Conservation (phyloP, 129 eudicot genomes). For the Lactuca sativa region DNA sequence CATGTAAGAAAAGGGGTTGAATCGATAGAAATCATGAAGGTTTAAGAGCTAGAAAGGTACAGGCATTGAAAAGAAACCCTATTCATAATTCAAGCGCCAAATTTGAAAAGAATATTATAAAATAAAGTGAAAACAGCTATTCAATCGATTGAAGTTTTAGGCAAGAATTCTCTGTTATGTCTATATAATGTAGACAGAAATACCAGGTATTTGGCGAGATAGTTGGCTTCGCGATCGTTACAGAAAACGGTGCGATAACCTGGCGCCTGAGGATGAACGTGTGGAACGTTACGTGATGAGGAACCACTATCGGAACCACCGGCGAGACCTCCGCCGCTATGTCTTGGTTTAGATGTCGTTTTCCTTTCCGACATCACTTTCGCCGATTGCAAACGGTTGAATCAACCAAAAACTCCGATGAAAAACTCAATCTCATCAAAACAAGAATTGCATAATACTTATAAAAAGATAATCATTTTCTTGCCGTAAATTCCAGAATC, state of each 20-base stretch:
- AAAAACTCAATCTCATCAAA: constrained; percentile 4
- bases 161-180: background rate
- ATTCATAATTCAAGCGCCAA: constrained; percentile 10
- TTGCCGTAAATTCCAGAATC: background rate
- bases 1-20: constrained; percentile 4
- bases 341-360: constrained; percentile 50
- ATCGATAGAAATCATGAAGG: background rate
- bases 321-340: constrained; percentile 32
- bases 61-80: background rate
- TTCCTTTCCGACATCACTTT: constrained; percentile 40
- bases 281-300: constrained; percentile 52
- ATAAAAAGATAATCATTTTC: background rate
- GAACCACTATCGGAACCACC: constrained; percentile 30
- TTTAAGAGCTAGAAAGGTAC: constrained; percentile 10
- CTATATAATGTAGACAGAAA: background rate
- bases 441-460: background rate
- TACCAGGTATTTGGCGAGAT: constrained; percentile 72
- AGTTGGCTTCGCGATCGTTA: constrained; percentile 86
- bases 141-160: background rate
- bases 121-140: constrained; percentile 2
- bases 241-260: constrained; percentile 86
- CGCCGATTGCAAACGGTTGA: constrained; percentile 38
- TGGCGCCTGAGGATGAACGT: constrained; percentile 94
- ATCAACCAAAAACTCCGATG: constrained; percentile 22
- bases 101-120: background rate